phyloP scores from a whole-genome alignment of 495 filamentous ascomycete species.

The Neurospora tetraspora region DNA sequence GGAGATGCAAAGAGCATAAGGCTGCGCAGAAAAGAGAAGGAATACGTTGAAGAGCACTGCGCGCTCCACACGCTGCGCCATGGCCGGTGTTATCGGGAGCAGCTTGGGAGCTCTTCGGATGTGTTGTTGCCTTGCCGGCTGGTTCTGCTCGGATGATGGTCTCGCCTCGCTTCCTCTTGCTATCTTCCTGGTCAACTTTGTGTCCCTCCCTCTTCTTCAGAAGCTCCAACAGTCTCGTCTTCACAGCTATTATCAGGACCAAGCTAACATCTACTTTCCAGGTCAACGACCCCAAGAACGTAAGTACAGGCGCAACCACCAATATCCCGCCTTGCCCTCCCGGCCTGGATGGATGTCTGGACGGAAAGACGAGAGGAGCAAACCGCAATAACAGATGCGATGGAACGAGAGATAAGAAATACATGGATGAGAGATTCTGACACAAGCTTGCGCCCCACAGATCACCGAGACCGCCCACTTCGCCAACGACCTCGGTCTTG shows the following conservation, averaged over 20 bases:
- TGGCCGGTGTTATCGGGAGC: not conserved
- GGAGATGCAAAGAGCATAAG: not conserved
- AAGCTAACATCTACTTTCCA: constrained; percentile 27
- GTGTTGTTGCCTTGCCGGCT: not conserved
- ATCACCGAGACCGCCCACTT: constrained; percentile 78
- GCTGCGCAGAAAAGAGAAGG: not conserved
- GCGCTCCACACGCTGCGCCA: not conserved
- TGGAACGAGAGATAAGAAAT: not conserved
- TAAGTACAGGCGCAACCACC: constrained; percentile 28
- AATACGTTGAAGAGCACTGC: not conserved
- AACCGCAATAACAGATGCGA: not conserved
- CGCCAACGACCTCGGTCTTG: constrained; percentile 87
- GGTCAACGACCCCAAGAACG: constrained; percentile 69
- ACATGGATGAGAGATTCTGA: not conserved
- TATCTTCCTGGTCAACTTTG: not conserved
- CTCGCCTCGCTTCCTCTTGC: not conserved
- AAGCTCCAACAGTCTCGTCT: not conserved
- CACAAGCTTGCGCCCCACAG: constrained; percentile 36
- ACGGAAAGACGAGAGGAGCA: not conserved
- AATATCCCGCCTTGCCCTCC: not conserved
- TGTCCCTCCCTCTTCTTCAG: not conserved
- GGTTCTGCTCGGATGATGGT: not conserved
- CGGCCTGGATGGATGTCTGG: not conserved
- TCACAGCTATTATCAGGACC: not conserved
- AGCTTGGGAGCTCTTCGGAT: not conserved